Percentiles rank a stretch among this genome's conserved stretches.
These are phyloP conservation scores for Xerocomellus intermedius DNA, from an alignment of 768 basidiomycete genomes.

Conservation along the genomic window DNA sequence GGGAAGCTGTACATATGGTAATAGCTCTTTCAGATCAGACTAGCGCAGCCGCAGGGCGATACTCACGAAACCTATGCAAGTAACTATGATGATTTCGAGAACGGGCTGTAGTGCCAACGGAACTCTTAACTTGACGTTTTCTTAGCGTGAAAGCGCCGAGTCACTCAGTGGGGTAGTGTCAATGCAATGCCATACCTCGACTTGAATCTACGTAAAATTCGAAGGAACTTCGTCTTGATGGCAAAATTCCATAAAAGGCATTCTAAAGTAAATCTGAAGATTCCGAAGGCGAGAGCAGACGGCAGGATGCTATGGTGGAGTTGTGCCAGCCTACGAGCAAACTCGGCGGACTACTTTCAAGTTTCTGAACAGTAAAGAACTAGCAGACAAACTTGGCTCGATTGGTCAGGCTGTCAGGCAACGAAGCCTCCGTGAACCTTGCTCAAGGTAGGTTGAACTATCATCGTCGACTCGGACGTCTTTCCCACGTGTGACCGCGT, in stretches of 20 bases:
- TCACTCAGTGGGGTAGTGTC: neutral
- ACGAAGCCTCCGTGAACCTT: neutral
- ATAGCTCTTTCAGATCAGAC: neutral
- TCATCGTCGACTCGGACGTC: neutral
- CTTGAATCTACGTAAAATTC: neutral
- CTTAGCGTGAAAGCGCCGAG: neutral
- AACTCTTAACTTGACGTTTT: neutral
- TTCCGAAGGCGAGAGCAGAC: too few species aligned
- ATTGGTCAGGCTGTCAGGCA: neutral
- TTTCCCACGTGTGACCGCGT: neutral
- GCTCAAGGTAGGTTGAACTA: neutral
- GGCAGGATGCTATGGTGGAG: neutral
- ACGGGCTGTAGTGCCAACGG: neutral
- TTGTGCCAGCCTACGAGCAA: neutral
- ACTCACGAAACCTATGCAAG: neutral
- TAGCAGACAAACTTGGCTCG: neutral
- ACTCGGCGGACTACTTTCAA: neutral
- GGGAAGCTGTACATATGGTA: neutral
- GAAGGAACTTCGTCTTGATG: neutral
- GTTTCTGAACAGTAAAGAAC: neutral
- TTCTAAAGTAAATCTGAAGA: neutral
- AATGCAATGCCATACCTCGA: neutral
- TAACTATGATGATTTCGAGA: neutral
- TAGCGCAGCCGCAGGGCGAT: too few species aligned
- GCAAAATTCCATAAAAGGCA: neutral